These are phyloP conservation scores for Yarrowia keelungensis DNA, from an alignment of 805 yeast genomes.

Conservation along the genomic window DNA sequence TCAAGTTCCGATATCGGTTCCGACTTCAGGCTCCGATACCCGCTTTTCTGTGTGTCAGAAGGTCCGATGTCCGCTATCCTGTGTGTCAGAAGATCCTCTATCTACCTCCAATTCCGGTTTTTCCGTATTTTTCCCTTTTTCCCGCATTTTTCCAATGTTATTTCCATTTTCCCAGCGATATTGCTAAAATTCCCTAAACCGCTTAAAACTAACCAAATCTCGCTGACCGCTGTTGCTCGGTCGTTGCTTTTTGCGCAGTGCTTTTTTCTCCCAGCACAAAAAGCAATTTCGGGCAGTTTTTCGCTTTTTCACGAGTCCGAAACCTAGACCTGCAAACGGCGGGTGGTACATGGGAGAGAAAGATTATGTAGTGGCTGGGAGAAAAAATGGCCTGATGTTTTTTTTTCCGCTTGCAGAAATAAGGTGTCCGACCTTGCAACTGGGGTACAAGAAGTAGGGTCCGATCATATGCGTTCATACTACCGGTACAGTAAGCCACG, in stretches of 20 bases:
- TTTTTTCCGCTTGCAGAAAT: not conserved
- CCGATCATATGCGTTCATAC: not conserved
- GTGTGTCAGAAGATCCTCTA: too few species aligned
- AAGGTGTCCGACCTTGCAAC: not conserved
- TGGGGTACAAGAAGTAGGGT: not conserved
- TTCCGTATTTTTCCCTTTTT: not conserved
- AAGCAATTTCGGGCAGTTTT: not conserved
- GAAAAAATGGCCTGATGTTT: conserved; percentile 14
- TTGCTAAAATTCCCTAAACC: not conserved
- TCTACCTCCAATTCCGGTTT: too few species aligned
- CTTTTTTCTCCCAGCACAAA: not conserved
- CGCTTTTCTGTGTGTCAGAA: too few species aligned
- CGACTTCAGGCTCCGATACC: too few species aligned
- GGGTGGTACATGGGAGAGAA: conserved; percentile 4
- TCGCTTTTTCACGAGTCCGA: not conserved
- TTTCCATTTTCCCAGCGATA: not conserved
- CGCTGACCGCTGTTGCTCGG: conserved; percentile 9
- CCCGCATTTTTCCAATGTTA: not conserved
- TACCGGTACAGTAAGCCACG: too few species aligned
- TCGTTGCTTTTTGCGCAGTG: conserved; percentile 15
- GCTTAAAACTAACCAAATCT: conserved; percentile 7
- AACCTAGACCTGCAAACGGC: conserved; percentile 19
- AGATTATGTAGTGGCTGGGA: too few species aligned
- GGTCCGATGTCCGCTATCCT: too few species aligned
- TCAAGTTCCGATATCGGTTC: too few species aligned